A percentile compares a stretch with the other conserved stretches of the same genome.
Conservation (phyloP, 23 red algal species). For the Gracilaria vermiculophylla region DNA sequence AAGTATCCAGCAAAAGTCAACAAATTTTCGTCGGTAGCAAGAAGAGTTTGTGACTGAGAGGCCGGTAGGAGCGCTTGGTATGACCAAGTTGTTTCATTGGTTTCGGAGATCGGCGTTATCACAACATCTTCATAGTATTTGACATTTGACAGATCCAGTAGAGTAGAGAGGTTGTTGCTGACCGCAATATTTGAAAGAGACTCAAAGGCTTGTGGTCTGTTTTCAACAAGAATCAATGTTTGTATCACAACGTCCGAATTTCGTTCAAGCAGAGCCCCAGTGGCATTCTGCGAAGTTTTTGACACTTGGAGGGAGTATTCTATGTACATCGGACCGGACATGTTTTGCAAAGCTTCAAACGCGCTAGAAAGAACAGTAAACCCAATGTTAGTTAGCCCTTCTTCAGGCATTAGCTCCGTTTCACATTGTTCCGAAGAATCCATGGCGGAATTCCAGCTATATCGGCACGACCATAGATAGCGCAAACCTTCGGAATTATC, state of each 20-base stretch:
- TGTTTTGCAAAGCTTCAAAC: constrained; percentile 19
- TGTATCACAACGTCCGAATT: constrained; percentile 5
- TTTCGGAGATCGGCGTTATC: constrained; percentile 37
- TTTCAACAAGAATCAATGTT: constrained; percentile 32
- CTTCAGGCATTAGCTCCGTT: constrained; percentile 1
- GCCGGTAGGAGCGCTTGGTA: constrained; percentile 30
- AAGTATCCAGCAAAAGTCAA: constrained; percentile 37
- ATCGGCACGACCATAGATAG: constrained; percentile 60
- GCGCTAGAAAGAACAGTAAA: constrained; percentile 21
- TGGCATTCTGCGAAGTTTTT: constrained; percentile 45
- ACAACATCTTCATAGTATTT: constrained; percentile 74
- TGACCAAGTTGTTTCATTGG: constrained; percentile 53
- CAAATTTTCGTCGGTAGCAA: constrained; percentile 26
- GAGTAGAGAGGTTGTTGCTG: constrained; percentile 53
- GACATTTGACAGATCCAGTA: constrained; percentile 16
- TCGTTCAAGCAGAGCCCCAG: constrained; percentile 8
- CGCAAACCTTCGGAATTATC: constrained; percentile 24
- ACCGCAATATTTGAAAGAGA: constrained; percentile 30
- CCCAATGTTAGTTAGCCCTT: background rate
- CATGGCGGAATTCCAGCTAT: constrained; percentile 16
- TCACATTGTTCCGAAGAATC: constrained; percentile 11
- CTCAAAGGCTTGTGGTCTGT: constrained; percentile 4
- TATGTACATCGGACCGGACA: constrained; percentile 14
- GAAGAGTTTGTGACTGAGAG: constrained; percentile 18
- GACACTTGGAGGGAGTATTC: constrained; percentile 49